Percentiles rank a stretch among this genome's conserved stretches.
Conservation (phyloP, 495 filamentous ascomycete genomes). For the Penicillium diatomitis region DNA sequence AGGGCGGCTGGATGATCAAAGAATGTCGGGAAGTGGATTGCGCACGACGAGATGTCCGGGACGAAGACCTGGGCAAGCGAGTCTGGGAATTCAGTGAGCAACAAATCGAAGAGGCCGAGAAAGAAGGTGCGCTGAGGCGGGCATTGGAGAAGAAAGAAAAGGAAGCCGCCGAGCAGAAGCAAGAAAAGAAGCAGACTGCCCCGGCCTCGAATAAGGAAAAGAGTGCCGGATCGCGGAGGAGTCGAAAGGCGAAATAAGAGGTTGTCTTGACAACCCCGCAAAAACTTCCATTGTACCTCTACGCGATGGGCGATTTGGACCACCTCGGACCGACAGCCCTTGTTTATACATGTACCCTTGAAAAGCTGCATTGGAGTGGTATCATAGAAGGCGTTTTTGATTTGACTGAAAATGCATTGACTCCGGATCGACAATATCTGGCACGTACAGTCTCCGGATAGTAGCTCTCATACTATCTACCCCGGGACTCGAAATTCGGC, state of each 20-base stretch:
- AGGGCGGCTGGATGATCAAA: conserved; percentile 67
- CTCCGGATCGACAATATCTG: no score
- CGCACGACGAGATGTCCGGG: conserved; percentile 61
- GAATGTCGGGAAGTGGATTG: conserved; percentile 74
- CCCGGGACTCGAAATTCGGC: no score
- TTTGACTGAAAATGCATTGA: neutral
- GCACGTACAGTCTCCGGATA: no score
- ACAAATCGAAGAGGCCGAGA: conserved; percentile 75
- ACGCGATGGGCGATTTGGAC: no score
- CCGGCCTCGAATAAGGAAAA: conserved; percentile 23
- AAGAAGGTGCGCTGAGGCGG: conserved; percentile 59
- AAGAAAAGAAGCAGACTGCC: conserved; percentile 30
- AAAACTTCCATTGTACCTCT: no score
- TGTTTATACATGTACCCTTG: neutral
- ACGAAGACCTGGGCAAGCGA: conserved; percentile 68
- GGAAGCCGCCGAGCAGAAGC: conserved; percentile 40
- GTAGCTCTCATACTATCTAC: no score
- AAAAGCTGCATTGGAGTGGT: neutral
- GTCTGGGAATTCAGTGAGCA: conserved; percentile 85
- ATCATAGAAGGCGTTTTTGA: neutral
- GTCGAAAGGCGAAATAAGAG: conserved; percentile 26
- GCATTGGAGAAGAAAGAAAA: conserved; percentile 60
- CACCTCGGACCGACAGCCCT: neutral
- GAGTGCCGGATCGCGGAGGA: conserved; percentile 36
- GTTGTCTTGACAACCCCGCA: neutral